A percentile compares a stretch with the other conserved stretches of the same genome.
phyloP scores from a whole-genome alignment of 2,329 filamentous ascomycete genomes.

The Akanthomyces muscarius region DNA sequence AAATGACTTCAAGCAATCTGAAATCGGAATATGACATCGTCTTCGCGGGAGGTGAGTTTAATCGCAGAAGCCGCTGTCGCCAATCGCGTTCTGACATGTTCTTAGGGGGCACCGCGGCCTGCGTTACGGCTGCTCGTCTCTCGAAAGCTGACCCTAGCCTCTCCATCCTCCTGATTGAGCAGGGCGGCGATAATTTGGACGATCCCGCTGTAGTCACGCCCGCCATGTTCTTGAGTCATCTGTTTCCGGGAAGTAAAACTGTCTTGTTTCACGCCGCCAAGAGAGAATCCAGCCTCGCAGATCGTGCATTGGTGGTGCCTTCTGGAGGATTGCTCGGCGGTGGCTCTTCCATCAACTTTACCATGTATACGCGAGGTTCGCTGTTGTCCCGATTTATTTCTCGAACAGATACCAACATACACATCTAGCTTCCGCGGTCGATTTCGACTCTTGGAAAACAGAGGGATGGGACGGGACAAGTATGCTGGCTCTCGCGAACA shows the following conservation, averaged over 20 bases:
- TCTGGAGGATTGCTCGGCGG: conserved; percentile 29
- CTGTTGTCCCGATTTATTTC: no score
- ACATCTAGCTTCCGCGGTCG: conserved; percentile 20
- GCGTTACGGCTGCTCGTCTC: conserved; percentile 26
- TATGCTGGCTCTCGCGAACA: conserved; percentile 47
- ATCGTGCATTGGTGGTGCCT: conserved; percentile 23
- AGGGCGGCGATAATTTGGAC: conserved; percentile 26
- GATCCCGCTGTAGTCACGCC: conserved; percentile 25
- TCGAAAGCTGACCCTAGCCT: conserved; percentile 25
- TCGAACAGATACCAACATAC: neutral
- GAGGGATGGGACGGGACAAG: conserved; percentile 49
- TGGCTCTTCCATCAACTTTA: conserved; percentile 32
- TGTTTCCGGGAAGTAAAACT: conserved; percentile 22
- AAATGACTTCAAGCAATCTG: neutral
- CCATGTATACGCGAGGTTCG: conserved; percentile 27
- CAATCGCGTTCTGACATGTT: neutral
- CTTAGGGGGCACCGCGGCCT: conserved; percentile 26
- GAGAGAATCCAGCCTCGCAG: conserved; percentile 23
- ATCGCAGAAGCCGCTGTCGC: neutral
- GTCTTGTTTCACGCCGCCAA: conserved; percentile 25
- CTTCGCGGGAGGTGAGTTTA: conserved; percentile 22
- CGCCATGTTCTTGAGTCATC: conserved; percentile 22
- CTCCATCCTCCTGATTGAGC: conserved; percentile 27
- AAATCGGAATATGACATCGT: conserved; percentile 23
- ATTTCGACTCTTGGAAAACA: conserved; percentile 50